Conservation (phyloP, 202 grass and related monocot species). For the Elaeis oleifera region DNA sequence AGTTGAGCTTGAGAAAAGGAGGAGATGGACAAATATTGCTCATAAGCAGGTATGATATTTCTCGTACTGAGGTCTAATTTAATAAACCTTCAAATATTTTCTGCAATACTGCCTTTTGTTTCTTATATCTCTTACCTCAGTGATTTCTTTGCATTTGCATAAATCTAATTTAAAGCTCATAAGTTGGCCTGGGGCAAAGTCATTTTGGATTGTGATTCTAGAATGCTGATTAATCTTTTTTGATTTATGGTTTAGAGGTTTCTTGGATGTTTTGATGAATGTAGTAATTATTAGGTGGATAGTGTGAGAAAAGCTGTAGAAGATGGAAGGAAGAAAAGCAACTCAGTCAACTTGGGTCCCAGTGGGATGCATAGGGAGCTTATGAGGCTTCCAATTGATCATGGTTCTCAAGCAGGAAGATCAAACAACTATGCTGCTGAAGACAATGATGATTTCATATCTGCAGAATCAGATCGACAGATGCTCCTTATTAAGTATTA, state of each 20-base stretch:
- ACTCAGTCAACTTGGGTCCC: slow-evolving; percentile 5
- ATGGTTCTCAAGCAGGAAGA: slow-evolving; percentile 40
- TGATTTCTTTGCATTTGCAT: too few relatives aligned
- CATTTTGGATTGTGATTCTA: too few relatives aligned
- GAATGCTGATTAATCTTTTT: neutral
- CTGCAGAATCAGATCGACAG: slow-evolving; percentile 95
- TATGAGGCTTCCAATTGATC: slow-evolving; percentile 34
- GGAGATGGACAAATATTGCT: slow-evolving; percentile 58
- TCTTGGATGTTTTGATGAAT: slow-evolving; percentile 10
- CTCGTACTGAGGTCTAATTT: neutral
- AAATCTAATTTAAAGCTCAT: too few relatives aligned
- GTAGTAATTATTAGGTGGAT: slow-evolving; percentile 40
- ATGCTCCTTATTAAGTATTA: slow-evolving; percentile 78
- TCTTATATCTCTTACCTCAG: too few relatives aligned
- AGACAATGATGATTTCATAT: slow-evolving; percentile 72
- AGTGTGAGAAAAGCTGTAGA: slow-evolving; percentile 59
- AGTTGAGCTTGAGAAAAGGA: slow-evolving; percentile 60
- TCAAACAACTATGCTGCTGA: slow-evolving; percentile 41
- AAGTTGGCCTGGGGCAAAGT: too few relatives aligned
- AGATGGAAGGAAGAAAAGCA: slow-evolving; percentile 43
- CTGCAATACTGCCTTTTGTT: too few relatives aligned
- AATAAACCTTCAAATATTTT: neutral
- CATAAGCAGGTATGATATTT: slow-evolving; percentile 44
- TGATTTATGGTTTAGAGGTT: neutral
- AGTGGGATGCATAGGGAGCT: slow-evolving; percentile 31